phyloP scores from a whole-genome alignment of 768 basidiomycete species.

The Boletus patriciae region DNA sequence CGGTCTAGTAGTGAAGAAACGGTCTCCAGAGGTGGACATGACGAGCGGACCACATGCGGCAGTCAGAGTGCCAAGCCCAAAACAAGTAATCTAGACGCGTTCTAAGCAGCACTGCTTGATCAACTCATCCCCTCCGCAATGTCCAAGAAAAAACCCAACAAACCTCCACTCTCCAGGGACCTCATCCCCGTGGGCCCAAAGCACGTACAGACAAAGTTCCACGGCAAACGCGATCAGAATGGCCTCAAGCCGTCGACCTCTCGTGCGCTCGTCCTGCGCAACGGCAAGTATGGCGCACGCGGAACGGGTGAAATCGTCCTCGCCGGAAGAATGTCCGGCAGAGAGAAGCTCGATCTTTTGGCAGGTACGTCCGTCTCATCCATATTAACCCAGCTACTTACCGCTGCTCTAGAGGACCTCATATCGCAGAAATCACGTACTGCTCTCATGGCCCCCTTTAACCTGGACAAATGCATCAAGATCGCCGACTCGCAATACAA shows the following conservation, averaged over 20 bases:
- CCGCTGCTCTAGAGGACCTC: conserved; percentile 57
- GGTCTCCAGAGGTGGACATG: too few species aligned
- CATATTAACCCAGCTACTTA: not conserved
- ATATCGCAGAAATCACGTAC: conserved; percentile 49
- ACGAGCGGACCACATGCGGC: too few species aligned
- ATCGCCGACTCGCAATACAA: conserved; percentile 75
- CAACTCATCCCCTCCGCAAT: conserved; percentile 7
- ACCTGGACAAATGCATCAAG: conserved; percentile 58
- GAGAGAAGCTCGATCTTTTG: conserved; percentile 78
- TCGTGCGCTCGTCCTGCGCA: conserved; percentile 72
- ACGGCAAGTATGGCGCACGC: conserved; percentile 69
- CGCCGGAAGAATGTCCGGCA: conserved; percentile 61
- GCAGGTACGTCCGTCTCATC: conserved; percentile 50
- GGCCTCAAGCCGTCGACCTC: conserved; percentile 61
- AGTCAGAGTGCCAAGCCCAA: too few species aligned
- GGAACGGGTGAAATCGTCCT: conserved; percentile 68
- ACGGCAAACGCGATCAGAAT: conserved; percentile 47
- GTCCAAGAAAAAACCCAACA: conserved; percentile 35
- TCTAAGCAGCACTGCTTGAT: too few species aligned
- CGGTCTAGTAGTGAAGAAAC: too few species aligned
- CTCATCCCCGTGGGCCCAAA: conserved; percentile 58
- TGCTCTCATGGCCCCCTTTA: conserved; percentile 65
- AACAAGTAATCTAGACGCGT: too few species aligned
- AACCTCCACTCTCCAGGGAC: conserved; percentile 33
- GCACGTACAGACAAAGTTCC: conserved; percentile 41